Evolutionary conservation across 1,284 basidiomycete genomes (phyloP).

Genomic region (Pseudozyma sp.): DNA sequence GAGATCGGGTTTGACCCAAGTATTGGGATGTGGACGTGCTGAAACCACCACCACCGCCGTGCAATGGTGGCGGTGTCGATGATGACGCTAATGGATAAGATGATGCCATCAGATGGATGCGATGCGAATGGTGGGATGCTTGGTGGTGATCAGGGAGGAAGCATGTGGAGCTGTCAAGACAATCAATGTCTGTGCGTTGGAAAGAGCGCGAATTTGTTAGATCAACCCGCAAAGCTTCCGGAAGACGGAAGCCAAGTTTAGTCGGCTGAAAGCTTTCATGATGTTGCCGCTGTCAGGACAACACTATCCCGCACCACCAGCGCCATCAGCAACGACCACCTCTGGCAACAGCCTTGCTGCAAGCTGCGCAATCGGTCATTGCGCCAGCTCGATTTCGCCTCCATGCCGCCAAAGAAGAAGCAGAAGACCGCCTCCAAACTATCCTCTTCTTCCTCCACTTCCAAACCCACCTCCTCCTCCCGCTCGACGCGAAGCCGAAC

Average conservation of each 20-base stretch:
- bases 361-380: too few relatives aligned
- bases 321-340: too few relatives aligned
- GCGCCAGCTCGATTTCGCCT: not conserved
- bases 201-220: too few relatives aligned
- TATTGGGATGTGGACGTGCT: not conserved
- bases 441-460: not conserved
- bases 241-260: not conserved
- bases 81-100: conserved; percentile 24
- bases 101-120: conserved; percentile 7
- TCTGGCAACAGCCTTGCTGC: too few relatives aligned
- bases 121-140: not conserved
- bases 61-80: conserved; percentile 30
- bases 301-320: too few relatives aligned
- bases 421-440: conserved; percentile 7
- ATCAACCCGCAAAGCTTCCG: not conserved
- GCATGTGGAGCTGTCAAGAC: not conserved
- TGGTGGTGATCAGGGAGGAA: conserved; percentile 1
- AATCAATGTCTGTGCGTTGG: conserved; percentile 10
- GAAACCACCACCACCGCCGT: not conserved
- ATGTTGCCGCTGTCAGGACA: too few relatives aligned
- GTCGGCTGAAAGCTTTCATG: not conserved
- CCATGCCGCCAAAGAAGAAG: conserved; percentile 27
- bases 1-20: conserved; percentile 76
- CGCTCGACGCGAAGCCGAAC: conserved; percentile 26
- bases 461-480: conserved; percentile 8